These are phyloP conservation scores for Lichtheimia ornata DNA, from an alignment of 371 early-diverging fungal genomes.

Conservation along the genomic window DNA sequence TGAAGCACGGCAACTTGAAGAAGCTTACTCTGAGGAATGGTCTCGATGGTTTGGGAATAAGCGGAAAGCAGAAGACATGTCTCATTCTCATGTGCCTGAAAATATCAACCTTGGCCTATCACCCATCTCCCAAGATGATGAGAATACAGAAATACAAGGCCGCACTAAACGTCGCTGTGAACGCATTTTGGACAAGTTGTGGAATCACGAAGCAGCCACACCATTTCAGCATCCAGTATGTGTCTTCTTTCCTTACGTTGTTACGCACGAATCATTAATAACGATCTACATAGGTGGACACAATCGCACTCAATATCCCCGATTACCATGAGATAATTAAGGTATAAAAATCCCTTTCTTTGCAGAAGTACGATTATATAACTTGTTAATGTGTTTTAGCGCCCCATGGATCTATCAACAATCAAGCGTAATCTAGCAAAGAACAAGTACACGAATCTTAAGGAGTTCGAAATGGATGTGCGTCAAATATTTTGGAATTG, in stretches of 20 bases:
- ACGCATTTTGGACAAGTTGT: constrained; percentile 36
- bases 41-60: constrained; percentile 30
- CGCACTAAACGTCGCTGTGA: constrained; percentile 31
- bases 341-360: background rate
- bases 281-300: constrained; percentile 73
- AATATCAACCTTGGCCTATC: constrained; percentile 2
- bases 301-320: constrained; percentile 78
- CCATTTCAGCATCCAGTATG: constrained; percentile 40
- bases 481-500: constrained; percentile 67
- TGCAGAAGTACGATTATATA: background rate
- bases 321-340: constrained; percentile 87
- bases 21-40: constrained; percentile 62
- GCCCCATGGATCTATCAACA: constrained; percentile 96
- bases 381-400: constrained; percentile 23
- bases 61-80: constrained; percentile 9
- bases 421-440: constrained; percentile 75
- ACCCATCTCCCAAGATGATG: constrained; percentile 3
- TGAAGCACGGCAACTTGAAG: constrained; percentile 60
- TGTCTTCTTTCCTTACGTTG: background rate
- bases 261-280: background rate
- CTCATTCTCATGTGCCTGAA: background rate
- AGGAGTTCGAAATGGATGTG: constrained; percentile 59
- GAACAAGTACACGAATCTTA: constrained; percentile 39
- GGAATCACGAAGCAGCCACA: constrained; percentile 33
- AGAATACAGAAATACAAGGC: constrained; percentile 22